Percentiles rank a stretch among this genome's conserved stretches.
Evolutionary conservation across 148 eudicot genomes (phyloP).

Genomic region (Spergularia marina): DNA sequence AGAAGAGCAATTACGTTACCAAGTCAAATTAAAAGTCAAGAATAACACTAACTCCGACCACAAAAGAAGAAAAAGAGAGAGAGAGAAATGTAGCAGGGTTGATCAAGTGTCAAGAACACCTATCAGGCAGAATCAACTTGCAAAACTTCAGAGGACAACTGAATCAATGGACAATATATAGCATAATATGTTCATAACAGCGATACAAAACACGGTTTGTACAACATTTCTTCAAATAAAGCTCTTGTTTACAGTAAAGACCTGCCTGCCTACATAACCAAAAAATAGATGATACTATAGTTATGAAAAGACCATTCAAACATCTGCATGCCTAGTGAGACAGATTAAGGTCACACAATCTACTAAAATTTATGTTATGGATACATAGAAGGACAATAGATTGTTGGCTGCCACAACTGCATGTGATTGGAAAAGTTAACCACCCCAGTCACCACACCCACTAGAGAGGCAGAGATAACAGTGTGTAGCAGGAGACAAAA

Average conservation of each 20-base stretch:
- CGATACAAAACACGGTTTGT: background rate
- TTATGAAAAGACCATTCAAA: background rate
- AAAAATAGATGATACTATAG: background rate
- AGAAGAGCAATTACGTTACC: conserved; percentile 13
- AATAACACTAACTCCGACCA: background rate
- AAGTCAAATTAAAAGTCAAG: background rate
- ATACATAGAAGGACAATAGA: background rate
- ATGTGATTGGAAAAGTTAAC: background rate
- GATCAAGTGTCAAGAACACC: conserved; percentile 4
- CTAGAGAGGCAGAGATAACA: background rate
- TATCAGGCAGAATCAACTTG: conserved; percentile 3
- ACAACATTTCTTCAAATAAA: background rate
- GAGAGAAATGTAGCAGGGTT: too few species aligned
- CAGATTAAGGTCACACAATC: background rate
- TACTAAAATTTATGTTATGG: background rate
- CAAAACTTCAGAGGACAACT: background rate
- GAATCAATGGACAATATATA: background rate
- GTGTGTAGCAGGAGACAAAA: background rate
- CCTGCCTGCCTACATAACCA: background rate
- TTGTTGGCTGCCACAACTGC: conserved; percentile 1
- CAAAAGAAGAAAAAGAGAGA: too few species aligned
- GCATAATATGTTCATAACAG: background rate
- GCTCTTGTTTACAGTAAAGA: background rate
- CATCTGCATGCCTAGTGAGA: background rate
- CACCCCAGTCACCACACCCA: conserved; percentile 9